These are phyloP conservation scores for Phalaenopsis hybrid DNA, from an alignment of 116 monocot genomes.

Conservation along the genomic window DNA sequence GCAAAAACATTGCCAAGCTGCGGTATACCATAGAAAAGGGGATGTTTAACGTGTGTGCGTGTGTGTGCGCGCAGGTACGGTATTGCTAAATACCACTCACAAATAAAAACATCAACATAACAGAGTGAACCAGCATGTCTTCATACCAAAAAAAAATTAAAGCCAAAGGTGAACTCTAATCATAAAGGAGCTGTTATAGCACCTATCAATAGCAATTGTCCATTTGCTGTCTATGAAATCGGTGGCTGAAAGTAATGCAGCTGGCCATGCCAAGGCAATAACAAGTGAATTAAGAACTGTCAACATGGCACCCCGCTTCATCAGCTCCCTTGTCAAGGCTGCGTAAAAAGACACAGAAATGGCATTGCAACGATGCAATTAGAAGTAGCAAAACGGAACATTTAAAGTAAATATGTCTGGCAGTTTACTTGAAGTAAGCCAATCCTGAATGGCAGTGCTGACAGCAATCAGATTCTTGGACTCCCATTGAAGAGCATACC, in stretches of 20 bases:
- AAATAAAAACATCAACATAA: neutral
- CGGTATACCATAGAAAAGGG: neutral
- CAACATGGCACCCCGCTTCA: slow-evolving; percentile 97
- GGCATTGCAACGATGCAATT: neutral
- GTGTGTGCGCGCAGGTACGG: too few species aligned
- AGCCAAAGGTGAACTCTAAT: neutral
- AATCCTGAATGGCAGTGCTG: slow-evolving; percentile 93
- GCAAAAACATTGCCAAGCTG: neutral
- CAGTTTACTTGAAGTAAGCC: slow-evolving; percentile 86
- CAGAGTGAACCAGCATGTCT: neutral
- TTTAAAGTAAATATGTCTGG: neutral
- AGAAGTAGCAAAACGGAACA: neutral
- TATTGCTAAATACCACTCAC: too few species aligned
- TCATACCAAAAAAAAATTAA: neutral
- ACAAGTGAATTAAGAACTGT: slow-evolving; percentile 81
- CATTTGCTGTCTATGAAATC: slow-evolving; percentile 97
- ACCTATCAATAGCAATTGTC: slow-evolving; percentile 97
- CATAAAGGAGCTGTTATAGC: neutral
- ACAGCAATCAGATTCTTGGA: slow-evolving; percentile 80
- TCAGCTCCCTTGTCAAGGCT: slow-evolving; percentile 70
- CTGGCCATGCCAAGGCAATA: slow-evolving; percentile 87
- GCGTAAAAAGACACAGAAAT: slow-evolving; percentile 8
- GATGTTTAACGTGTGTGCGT: too few species aligned
- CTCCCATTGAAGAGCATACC: slow-evolving; percentile 93
- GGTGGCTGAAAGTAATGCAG: slow-evolving; percentile 73